phyloP scores from a whole-genome alignment of 2,329 filamentous ascomycete species.

The Colletotrichum liriopes region DNA sequence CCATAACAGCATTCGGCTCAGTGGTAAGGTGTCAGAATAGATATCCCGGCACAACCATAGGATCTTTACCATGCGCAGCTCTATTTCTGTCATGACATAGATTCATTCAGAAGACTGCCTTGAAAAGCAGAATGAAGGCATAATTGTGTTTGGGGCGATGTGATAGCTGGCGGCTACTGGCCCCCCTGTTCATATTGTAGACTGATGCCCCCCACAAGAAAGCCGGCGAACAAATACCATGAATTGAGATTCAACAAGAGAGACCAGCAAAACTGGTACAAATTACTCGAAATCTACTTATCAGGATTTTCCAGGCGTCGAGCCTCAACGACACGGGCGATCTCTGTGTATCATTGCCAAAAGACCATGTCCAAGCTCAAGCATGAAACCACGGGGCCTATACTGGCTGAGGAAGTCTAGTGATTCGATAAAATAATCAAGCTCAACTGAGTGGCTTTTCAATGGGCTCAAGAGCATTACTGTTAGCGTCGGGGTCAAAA shows the following conservation, averaged over 20 bases:
- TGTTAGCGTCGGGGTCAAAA: too few species aligned
- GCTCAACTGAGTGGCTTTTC: too few species aligned
- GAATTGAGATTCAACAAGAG: background rate
- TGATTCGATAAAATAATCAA: too few species aligned
- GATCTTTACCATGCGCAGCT: constrained; percentile 5
- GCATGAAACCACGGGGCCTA: too few species aligned
- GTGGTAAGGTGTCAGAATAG: background rate
- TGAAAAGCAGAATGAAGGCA: background rate
- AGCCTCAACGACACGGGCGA: background rate
- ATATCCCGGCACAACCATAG: background rate
- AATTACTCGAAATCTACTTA: background rate
- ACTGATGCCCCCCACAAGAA: background rate
- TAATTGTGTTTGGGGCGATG: background rate
- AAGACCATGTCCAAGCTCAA: too few species aligned
- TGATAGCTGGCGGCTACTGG: background rate
- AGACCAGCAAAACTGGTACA: background rate
- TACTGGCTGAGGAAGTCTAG: too few species aligned
- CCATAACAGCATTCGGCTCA: constrained; percentile 21
- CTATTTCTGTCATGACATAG: background rate
- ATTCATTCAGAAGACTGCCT: background rate
- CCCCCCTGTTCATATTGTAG: background rate
- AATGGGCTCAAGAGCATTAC: too few species aligned
- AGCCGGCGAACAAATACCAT: background rate
- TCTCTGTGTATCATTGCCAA: background rate
- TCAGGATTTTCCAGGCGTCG: background rate